A percentile compares a stretch with the other conserved stretches of the same genome.
Evolutionary conservation across 1,139 yeast genomes (phyloP).

Genomic region (Meyerozyma elateridarum): DNA sequence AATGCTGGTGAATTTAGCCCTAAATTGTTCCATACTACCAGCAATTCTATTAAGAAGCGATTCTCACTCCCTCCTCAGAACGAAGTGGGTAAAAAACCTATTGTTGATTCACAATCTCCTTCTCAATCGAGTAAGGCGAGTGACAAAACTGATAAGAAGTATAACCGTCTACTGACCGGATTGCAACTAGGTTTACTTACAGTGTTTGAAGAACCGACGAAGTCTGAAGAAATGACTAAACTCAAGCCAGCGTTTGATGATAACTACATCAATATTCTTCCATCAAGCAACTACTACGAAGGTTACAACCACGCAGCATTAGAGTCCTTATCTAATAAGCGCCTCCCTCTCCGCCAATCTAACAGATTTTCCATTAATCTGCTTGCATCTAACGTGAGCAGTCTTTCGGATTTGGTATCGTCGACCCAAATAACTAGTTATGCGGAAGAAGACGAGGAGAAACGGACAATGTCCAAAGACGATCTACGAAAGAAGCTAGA

Average conservation of each 20-base stretch:
- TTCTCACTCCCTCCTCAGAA: constrained; percentile 21
- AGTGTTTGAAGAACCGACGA: constrained; percentile 32
- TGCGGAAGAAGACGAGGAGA: constrained; percentile 23
- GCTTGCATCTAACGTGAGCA: constrained; percentile 38
- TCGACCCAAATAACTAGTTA: constrained; percentile 36
- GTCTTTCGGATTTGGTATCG: constrained; percentile 35
- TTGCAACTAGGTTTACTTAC: constrained; percentile 38
- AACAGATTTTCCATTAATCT: constrained; percentile 39
- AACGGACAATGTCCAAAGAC: constrained; percentile 25
- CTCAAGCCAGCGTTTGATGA: constrained; percentile 22
- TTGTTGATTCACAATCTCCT: constrained; percentile 9
- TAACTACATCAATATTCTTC: constrained; percentile 25
- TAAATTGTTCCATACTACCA: constrained; percentile 33
- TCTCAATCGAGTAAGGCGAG: constrained; percentile 8
- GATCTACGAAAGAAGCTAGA: constrained; percentile 34
- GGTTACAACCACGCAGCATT: constrained; percentile 34
- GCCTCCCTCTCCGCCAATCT: constrained; percentile 15
- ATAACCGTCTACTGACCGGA: constrained; percentile 35
- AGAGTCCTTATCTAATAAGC: constrained; percentile 19
- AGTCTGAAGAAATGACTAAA: constrained; percentile 1
- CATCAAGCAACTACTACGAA: constrained; percentile 21
- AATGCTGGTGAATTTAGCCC: constrained; percentile 24
- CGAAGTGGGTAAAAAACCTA: constrained; percentile 4
- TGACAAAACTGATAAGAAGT: constrained; percentile 18
- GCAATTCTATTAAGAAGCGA: constrained; percentile 24